Percentiles rank a stretch among this genome's conserved stretches.
Conservation (phyloP, 805 yeast species). For the fission yeast (Schizosaccharomyces pombe) region DNA sequence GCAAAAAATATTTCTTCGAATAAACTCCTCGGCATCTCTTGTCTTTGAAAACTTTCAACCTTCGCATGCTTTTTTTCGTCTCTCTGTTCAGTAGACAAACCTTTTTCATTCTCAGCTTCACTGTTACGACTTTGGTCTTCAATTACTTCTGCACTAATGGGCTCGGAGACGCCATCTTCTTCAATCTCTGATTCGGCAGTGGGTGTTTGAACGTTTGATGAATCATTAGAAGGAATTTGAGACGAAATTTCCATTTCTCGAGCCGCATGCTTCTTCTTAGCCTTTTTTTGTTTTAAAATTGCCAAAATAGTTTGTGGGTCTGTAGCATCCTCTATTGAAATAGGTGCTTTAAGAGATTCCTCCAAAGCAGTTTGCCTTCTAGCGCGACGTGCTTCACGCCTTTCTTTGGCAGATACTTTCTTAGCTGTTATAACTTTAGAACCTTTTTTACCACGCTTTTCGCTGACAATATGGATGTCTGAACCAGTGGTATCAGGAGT, state of each 20-base stretch:
- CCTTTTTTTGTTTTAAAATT: not conserved
- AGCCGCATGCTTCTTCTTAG: not conserved
- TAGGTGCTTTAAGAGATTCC: not conserved
- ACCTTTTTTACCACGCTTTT: not conserved
- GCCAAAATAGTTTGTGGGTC: slow-evolving; percentile 1
- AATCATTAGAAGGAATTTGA: not conserved
- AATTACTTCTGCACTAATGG: too few relatives aligned
- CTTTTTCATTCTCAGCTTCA: too few relatives aligned
- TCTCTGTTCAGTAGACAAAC: not conserved
- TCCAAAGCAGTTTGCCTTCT: not conserved
- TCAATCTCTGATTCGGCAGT: not conserved
- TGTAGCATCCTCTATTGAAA: not conserved
- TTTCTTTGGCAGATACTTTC: not conserved
- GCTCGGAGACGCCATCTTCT: not conserved
- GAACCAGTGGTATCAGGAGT: not conserved
- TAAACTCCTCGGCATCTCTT: not conserved
- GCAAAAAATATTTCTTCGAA: not conserved
- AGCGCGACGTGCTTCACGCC: not conserved
- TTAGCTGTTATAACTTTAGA: not conserved
- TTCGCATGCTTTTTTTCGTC: not conserved
- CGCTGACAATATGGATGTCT: not conserved
- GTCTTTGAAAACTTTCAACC: too few relatives aligned
- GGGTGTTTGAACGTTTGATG: not conserved
- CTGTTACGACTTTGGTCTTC: too few relatives aligned
- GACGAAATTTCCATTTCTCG: not conserved